A percentile compares a stretch with the other conserved stretches of the same genome.
Evolutionary conservation across 148 eudicot genomes (phyloP).

Genomic region (Rhododendron ovatum): DNA sequence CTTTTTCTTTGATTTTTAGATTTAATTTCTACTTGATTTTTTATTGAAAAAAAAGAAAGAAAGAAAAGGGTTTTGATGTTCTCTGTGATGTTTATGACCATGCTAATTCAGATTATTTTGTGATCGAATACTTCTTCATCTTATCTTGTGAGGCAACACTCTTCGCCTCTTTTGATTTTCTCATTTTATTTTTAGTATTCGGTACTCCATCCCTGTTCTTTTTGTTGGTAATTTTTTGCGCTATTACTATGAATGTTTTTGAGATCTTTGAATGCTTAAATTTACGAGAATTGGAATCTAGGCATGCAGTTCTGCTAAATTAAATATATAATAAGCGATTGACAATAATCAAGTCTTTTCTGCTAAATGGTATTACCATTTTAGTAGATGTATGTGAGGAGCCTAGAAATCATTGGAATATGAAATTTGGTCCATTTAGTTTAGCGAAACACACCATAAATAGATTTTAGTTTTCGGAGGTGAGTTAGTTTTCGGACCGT

Average conservation of each 20-base stretch:
- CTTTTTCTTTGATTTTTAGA: neutral
- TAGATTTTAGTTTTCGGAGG: too few relatives aligned
- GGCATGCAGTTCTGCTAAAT: too few relatives aligned
- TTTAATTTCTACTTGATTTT: neutral
- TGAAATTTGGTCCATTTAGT: too few relatives aligned
- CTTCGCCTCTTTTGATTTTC: neutral
- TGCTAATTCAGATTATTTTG: conserved; percentile 2
- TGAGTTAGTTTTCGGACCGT: too few relatives aligned
- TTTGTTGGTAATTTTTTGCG: neutral
- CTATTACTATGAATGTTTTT: neutral
- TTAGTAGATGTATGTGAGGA: too few relatives aligned
- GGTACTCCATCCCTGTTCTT: neutral
- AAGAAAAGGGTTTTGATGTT: neutral
- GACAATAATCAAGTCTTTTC: too few relatives aligned
- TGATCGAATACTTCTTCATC: neutral
- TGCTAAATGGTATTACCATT: too few relatives aligned
- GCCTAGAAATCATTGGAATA: too few relatives aligned
- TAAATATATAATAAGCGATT: too few relatives aligned
- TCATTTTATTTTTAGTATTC: neutral
- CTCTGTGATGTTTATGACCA: neutral
- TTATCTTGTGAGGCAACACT: neutral
- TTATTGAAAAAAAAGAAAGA: too few relatives aligned
- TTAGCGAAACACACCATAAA: too few relatives aligned
- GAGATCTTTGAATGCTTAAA: neutral
- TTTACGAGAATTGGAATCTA: too few relatives aligned